These are phyloP conservation scores for Malus asiatica DNA, from an alignment of 306 rosid genomes.

Conservation along the genomic window DNA sequence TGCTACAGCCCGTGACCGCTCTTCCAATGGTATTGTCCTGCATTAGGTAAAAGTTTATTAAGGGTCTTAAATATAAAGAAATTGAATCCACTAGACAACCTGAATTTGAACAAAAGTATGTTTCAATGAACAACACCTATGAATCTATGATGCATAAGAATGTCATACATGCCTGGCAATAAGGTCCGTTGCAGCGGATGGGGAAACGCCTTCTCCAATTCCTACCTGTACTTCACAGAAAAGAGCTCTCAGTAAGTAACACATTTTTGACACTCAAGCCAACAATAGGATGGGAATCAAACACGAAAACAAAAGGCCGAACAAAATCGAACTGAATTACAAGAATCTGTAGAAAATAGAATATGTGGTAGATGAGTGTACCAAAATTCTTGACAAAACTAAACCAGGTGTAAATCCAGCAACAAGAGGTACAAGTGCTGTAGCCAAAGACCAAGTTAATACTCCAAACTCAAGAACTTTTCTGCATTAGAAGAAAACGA, in stretches of 20 bases:
- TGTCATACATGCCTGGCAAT: constrained; percentile 87
- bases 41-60: constrained; percentile 11
- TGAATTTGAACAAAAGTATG: not conserved
- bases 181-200: constrained; percentile 97
- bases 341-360: not conserved
- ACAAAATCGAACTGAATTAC: not conserved
- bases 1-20: constrained; percentile 96
- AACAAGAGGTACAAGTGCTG: constrained; percentile 75
- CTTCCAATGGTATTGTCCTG: constrained; percentile 89
- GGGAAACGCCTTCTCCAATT: constrained; percentile 99
- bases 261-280: constrained; percentile 11
- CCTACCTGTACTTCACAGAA: constrained; percentile 64
- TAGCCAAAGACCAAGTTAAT: constrained; percentile 79
- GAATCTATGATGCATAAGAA: not conserved
- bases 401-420: constrained; percentile 90
- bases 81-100: not conserved
- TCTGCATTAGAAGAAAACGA: constrained; percentile 41
- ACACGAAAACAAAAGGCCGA: not conserved
- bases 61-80: not conserved
- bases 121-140: not conserved
- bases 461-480: constrained; percentile 82
- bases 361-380: constrained; percentile 22
- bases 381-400: constrained; percentile 75
- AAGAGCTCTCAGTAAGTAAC: constrained; percentile 15
- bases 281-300: not conserved